These are phyloP conservation scores for Gastroboletus turbinatus DNA, from an alignment of 1,284 basidiomycete genomes.

Conservation along the genomic window DNA sequence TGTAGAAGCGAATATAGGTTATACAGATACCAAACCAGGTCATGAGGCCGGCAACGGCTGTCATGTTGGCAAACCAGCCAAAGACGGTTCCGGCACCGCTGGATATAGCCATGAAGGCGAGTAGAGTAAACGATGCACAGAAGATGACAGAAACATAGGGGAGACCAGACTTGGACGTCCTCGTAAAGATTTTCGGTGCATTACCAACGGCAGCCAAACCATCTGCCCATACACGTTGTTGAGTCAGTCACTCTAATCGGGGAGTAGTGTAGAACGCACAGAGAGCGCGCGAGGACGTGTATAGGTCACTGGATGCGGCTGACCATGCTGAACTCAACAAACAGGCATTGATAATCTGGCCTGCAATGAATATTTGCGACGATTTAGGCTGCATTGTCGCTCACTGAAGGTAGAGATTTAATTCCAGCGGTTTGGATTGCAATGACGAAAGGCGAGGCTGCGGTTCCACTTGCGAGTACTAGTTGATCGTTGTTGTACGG, in stretches of 20 bases:
- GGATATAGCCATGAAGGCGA: slow-evolving; percentile 74
- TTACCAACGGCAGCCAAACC: slow-evolving; percentile 75
- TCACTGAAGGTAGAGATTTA: slow-evolving; percentile 53
- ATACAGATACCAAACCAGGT: slow-evolving; percentile 85
- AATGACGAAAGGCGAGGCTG: slow-evolving; percentile 73
- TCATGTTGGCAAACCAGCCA: slow-evolving; percentile 78
- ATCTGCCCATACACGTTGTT: slow-evolving; percentile 43
- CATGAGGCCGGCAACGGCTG: slow-evolving; percentile 59
- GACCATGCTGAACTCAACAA: slow-evolving; percentile 86
- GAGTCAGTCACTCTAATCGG: neutral
- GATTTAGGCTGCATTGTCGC: neutral
- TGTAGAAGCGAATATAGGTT: slow-evolving; percentile 79
- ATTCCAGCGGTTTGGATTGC: slow-evolving; percentile 65
- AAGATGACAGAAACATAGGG: slow-evolving; percentile 73
- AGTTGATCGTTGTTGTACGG: slow-evolving; percentile 54
- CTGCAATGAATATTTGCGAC: slow-evolving; percentile 26
- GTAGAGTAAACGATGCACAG: slow-evolving; percentile 65
- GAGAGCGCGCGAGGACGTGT: slow-evolving; percentile 77
- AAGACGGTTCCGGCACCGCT: slow-evolving; percentile 69
- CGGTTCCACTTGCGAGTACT: slow-evolving; percentile 43
- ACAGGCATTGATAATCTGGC: slow-evolving; percentile 83
- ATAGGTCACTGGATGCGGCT: slow-evolving; percentile 82
- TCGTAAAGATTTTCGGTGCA: slow-evolving; percentile 74
- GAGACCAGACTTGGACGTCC: slow-evolving; percentile 68
- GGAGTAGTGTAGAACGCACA: slow-evolving; percentile 46